These are phyloP conservation scores for Vitis hybrid DNA, from an alignment of 177 flowering plant species.

Conservation along the genomic window DNA sequence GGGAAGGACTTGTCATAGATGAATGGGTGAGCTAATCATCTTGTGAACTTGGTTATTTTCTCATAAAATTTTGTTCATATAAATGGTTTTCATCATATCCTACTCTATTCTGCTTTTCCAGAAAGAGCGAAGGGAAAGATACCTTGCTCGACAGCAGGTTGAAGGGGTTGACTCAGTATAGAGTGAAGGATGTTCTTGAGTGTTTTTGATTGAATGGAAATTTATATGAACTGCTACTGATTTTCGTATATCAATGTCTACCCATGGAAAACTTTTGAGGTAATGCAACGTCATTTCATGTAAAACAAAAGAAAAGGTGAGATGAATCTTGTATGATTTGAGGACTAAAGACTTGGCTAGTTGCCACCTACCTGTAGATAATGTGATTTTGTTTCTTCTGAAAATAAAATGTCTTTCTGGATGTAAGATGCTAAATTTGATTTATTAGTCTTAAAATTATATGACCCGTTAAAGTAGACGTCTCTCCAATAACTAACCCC, in stretches of 20 bases:
- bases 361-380: conserved; percentile 30
- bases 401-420: conserved; percentile 8
- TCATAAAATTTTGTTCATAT: neutral
- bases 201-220: conserved; percentile 7
- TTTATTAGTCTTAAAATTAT: too few relatives aligned
- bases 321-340: conserved; percentile 6
- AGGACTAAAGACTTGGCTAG: conserved; percentile 6
- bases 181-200: conserved; percentile 1
- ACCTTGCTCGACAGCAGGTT: conserved; percentile 72
- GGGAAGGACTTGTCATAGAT: conserved; percentile 89
- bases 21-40: conserved; percentile 66
- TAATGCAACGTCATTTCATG: neutral
- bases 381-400: conserved; percentile 16
- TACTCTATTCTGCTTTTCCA: conserved; percentile 17
- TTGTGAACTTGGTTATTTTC: neutral
- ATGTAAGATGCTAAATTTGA: too few relatives aligned
- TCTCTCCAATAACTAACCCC: too few relatives aligned
- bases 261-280: conserved; percentile 1
- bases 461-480: too few relatives aligned
- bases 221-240: conserved; percentile 6
- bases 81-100: neutral
- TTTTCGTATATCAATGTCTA: neutral
- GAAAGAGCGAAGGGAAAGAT: conserved; percentile 90
- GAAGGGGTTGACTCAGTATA: conserved; percentile 72
- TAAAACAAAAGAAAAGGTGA: neutral